Percentiles rank a stretch among this genome's conserved stretches.
phyloP scores from a whole-genome alignment of 164 flowering plant species.

The Dillenia suffruticosa region DNA sequence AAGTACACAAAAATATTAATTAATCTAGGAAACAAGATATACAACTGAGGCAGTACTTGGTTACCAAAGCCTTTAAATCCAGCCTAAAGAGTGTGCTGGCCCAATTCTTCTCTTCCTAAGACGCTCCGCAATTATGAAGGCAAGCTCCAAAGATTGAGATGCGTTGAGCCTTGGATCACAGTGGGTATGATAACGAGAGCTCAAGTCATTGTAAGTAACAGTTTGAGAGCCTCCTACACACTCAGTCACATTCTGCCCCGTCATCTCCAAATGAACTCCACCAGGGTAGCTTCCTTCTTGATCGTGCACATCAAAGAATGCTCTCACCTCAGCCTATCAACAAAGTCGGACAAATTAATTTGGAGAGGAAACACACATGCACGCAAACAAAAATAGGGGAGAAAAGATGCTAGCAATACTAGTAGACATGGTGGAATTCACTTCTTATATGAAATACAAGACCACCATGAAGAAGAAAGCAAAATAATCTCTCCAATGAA shows the following conservation, averaged over 20 bases:
- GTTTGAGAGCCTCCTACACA: conserved; percentile 30
- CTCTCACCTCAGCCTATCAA: conserved; percentile 28
- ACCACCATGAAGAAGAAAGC: too few species aligned
- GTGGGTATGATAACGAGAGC: conserved; percentile 32
- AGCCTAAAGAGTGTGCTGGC: not conserved
- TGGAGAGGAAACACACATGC: too few species aligned
- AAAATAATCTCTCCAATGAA: too few species aligned
- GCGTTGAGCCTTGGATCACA: conserved; percentile 38
- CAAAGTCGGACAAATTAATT: not conserved
- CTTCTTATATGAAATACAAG: not conserved
- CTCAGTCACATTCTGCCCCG: conserved; percentile 36
- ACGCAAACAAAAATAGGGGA: not conserved
- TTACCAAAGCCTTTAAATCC: too few species aligned
- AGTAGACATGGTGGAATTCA: too few species aligned
- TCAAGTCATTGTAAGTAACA: conserved; percentile 23
- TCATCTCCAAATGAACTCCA: conserved; percentile 37
- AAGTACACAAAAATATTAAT: too few species aligned
- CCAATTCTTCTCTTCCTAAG: conserved; percentile 26
- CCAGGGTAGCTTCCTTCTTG: conserved; percentile 40
- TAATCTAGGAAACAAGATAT: too few species aligned
- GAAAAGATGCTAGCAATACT: too few species aligned
- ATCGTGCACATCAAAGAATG: conserved; percentile 36
- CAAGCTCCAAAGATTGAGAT: conserved; percentile 32
- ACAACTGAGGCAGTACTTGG: too few species aligned
- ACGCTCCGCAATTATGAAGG: conserved; percentile 27